Percentiles rank a stretch among this genome's conserved stretches.
phyloP scores from a whole-genome alignment of 495 filamentous ascomycete genomes.

The Podospora pseudoanserina region DNA sequence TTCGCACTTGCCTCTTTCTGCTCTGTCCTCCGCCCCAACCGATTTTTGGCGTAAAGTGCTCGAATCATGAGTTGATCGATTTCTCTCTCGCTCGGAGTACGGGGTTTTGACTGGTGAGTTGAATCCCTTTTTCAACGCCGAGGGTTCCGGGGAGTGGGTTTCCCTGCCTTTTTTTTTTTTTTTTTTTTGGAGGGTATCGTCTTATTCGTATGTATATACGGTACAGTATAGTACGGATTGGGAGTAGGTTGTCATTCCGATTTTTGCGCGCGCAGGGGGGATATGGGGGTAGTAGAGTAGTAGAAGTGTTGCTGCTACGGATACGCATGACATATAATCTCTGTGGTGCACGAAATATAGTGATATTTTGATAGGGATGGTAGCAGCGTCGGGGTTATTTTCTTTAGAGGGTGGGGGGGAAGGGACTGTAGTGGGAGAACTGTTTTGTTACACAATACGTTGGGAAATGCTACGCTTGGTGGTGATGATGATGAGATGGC shows the following conservation, averaged over 20 bases:
- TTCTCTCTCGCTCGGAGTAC: not conserved
- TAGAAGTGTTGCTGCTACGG: not conserved
- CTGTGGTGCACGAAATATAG: not conserved
- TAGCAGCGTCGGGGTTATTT: not conserved
- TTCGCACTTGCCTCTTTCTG: no score
- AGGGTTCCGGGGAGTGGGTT: not conserved
- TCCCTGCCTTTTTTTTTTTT: not conserved
- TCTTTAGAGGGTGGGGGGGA: not conserved
- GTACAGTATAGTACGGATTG: no score
- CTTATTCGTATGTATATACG: no score
- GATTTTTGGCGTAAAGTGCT: not conserved
- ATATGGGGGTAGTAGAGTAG: not conserved
- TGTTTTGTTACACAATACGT: no score
- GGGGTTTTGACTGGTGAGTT: not conserved
- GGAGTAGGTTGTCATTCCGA: not conserved
- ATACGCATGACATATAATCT: not conserved
- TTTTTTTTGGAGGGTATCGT: not conserved
- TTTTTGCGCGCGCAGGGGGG: not conserved
- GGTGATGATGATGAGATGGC: no score
- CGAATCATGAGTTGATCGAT: not conserved
- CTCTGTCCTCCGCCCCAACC: constrained; percentile 1
- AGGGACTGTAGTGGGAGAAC: no score
- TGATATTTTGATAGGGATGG: not conserved
- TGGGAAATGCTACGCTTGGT: no score
- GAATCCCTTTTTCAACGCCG: not conserved